Evolutionary conservation across 306 rosid species (phyloP), one percentile per base, ranked within the genome.

Genomic region (Castanea mollissima): DNA sequence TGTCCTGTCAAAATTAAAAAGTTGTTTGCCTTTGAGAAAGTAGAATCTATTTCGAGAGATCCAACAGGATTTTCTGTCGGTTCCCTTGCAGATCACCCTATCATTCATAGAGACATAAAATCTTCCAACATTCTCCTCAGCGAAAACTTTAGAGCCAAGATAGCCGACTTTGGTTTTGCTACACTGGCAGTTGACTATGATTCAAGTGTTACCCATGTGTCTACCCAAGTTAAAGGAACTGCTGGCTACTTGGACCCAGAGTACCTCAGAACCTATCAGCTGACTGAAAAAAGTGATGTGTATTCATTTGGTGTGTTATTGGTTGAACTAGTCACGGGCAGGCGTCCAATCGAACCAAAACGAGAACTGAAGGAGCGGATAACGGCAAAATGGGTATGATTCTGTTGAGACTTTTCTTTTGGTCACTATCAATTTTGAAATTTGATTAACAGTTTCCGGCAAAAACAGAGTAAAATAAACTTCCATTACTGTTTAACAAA

Each of bases 211-310:
- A 95, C 99, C n/a, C 99, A 93, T 78, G 86, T 95, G 41, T 93
- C 96, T 27, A 95, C 99, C 69, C 99, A 89, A 89, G 93, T 95
- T 57, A 93, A 93, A 74, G 99, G 99, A 86, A 93, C 98, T 23
- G 97, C 97, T 27, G 98, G 99, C 56, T 96, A 96, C 87, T 88
- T 96, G 91, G 99, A 96, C 46, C 46, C 11, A 38, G 46, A 7
- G 11, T 38, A 38, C 46, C 10, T 2, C 44, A 38, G 46, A 1
- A 38, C 11, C 46, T 7, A 2, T 38, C 46, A 38, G 11, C 0
- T 38, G 0, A 6, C 46, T 38, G 46, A 38, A 0, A 38, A 38
- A 2, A 38, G 10, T 38, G 46, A 38, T 7, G 46, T 6, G 46
- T 38, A 1, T 38, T 38, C 46, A 7, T 38, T 38, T 38, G 44